Evolutionary conservation across 208 protist species (phyloP), one percentile per base, ranked within the genome.

Genomic region (Leishmania major): DNA sequence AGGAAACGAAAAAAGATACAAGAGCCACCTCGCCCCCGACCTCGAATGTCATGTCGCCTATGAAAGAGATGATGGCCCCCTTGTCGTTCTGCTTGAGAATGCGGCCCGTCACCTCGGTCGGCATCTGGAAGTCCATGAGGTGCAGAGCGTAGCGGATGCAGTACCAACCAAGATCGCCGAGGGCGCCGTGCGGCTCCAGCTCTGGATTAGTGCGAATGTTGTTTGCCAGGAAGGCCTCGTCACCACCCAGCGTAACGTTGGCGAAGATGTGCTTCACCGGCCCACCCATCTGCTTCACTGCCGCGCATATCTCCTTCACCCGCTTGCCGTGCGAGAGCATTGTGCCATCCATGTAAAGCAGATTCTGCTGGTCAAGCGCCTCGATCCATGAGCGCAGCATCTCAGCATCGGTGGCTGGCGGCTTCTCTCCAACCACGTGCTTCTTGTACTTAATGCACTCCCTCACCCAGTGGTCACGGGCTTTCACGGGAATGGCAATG

Each of bases 281-380:
- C 0, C 84, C 86, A 40, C 87, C 85, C 15, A 89, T 28, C 74
- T 78, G 51, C 69, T 86, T 71, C 64, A 84, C 77, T 10, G 77
- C 49, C 22, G 80, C 86, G 51, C 77, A 76, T 37, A 88, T 78
- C 17, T 84, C 77, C 49, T 84, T 60, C 59, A 93, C 77, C 31
- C 84, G 87, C 45, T 78, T 40, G 40, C 88, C 77, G 83, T 95
- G 91, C 40, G 87, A 90, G 37, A 92, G 55, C 87, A 91, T 89
- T 8, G 90, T 92, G 78, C 88, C 89, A 77, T 95, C 90, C 87
- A 95, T 91, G 84, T 92, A 95, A 19, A 94, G 75, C 40, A 94
- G 80, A 51, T 85, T 66, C 66, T 81, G 86, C 40, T 78, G 60
- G 69, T 88, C 83, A 5, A 95, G 64, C 28, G 83, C 80, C 75